Conservation (phyloP, 192 early-diverging fungal genomes). For the Mortierella claussenii region DNA sequence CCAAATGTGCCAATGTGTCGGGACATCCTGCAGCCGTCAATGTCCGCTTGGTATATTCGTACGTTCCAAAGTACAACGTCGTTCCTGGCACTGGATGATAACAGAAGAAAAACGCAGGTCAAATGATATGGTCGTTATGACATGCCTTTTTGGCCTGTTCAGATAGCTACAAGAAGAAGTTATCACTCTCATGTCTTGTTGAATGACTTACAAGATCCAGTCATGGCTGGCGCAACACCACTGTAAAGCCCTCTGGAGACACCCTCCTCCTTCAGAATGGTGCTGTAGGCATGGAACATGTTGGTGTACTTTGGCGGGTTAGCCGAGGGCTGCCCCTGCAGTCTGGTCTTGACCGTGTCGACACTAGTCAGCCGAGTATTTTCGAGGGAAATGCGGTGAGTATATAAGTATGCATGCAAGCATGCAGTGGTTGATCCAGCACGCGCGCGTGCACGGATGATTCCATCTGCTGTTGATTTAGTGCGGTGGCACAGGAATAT, state of each 20-base stretch:
- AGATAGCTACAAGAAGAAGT: background rate
- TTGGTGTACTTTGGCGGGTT: conserved; percentile 62
- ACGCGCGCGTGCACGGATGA: conserved; percentile 18
- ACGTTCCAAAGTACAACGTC: conserved; percentile 66
- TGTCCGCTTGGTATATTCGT: conserved; percentile 66
- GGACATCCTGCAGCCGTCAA: conserved; percentile 59
- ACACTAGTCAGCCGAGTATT: conserved; percentile 18
- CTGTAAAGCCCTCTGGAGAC: conserved; percentile 61
- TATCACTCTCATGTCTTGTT: background rate
- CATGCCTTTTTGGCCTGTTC: background rate
- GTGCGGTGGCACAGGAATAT: too few relatives aligned
- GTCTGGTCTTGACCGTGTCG: conserved; percentile 68
- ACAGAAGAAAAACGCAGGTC: background rate
- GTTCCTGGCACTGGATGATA: conserved; percentile 60
- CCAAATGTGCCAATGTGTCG: conserved; percentile 62
- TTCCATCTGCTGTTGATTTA: too few relatives aligned
- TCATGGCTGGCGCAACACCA: conserved; percentile 67
- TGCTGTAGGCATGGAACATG: conserved; percentile 66
- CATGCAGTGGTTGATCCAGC: too few relatives aligned
- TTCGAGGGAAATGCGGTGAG: too few relatives aligned
- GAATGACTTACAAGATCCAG: conserved; percentile 49
- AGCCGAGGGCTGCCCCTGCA: conserved; percentile 62
- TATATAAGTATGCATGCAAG: too few relatives aligned
- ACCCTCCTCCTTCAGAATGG: conserved; percentile 65
- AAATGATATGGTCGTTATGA: background rate